Evolutionary conservation across 2,329 filamentous ascomycete species (phyloP), one percentile per base, ranked within the genome.

Genomic region (Incumbomyces lentus): DNA sequence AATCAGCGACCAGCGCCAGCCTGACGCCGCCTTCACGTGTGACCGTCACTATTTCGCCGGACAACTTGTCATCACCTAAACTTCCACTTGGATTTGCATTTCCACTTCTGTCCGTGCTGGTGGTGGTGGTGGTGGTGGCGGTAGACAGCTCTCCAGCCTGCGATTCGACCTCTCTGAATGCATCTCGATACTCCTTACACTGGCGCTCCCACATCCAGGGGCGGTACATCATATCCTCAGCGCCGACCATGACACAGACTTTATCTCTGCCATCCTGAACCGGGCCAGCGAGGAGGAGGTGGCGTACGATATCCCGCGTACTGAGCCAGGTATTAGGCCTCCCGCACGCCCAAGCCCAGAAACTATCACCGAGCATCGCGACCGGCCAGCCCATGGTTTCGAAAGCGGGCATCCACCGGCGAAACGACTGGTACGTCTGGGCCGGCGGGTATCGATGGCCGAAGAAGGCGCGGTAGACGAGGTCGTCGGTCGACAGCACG

Each of bases 301-400:
- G 32, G 2, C 18, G 11, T 14, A 50, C 14, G 14, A 50, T 48
- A 37, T 47, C 48, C 16, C 8, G 22, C 7, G 39, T 10, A 13
- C 34, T 33, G 10, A 50, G 35, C 48, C 48, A 50, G 5, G 17
- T 34, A 6, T 47, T 32, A 32, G 13, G 18, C 22, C 33, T 19
- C 10, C 44, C 38, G 13, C 18, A 8, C 16, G 31, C 17, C 48
- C 38, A 44, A 35, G 19, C n/a, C 29, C 50, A 53, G 8, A 68
- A 63, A 51, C 76, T 74, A 2, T 63, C 59, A 29, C 51, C 55
- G 48, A 73, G 63, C 62, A 75, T 72, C 43, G 70, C 69, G 31
- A 72, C 47, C 0, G 72, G 68, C 74, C 73, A 78, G 29, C 68
- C 54, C 55, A 73, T 72, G 50, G 67, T 72, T 55, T 78, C 74